phyloP scores from a whole-genome alignment of 495 filamentous ascomycete genomes.

The Penicillium samsonianum region DNA sequence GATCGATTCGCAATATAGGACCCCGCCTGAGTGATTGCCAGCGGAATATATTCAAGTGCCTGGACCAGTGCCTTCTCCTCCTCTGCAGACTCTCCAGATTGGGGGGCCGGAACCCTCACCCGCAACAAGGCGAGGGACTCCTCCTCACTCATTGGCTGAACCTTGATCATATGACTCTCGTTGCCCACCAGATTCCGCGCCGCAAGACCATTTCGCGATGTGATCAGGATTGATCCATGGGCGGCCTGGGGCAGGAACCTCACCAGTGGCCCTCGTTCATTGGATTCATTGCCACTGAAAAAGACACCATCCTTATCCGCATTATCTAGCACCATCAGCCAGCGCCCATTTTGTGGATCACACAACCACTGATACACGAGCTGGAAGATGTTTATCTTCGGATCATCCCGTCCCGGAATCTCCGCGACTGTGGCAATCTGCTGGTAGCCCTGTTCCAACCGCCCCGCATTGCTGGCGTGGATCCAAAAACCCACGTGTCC shows the following conservation, averaged over 20 bases:
- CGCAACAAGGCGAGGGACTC: slow-evolving; percentile 12
- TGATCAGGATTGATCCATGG: slow-evolving; percentile 22
- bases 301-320: slow-evolving; percentile 33
- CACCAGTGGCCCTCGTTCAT: slow-evolving; percentile 18
- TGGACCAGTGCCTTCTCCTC: slow-evolving; percentile 23
- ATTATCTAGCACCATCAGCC: slow-evolving; percentile 39
- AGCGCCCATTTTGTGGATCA: slow-evolving; percentile 16
- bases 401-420: slow-evolving; percentile 23
- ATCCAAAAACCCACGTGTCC: slow-evolving; percentile 46
- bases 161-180: slow-evolving; percentile 20
- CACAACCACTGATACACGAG: slow-evolving; percentile 22
- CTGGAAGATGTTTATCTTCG: slow-evolving; percentile 20
- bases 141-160: slow-evolving; percentile 35
- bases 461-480: slow-evolving; percentile 25
- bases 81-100: slow-evolving; percentile 13
- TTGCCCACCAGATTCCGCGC: slow-evolving; percentile 26
- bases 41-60: slow-evolving; percentile 33
- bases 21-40: slow-evolving; percentile 39
- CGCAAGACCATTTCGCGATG: slow-evolving; percentile 37
- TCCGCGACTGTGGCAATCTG: slow-evolving; percentile 39
- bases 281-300: slow-evolving; percentile 18
- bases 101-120: slow-evolving; percentile 12
- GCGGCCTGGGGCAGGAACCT: slow-evolving; percentile 31
- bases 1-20: slow-evolving; percentile 31
- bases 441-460: slow-evolving; percentile 47